These are phyloP conservation scores for Nicotiana sylvestris DNA, from an alignment of 257 asterid species.

Conservation along the genomic window DNA sequence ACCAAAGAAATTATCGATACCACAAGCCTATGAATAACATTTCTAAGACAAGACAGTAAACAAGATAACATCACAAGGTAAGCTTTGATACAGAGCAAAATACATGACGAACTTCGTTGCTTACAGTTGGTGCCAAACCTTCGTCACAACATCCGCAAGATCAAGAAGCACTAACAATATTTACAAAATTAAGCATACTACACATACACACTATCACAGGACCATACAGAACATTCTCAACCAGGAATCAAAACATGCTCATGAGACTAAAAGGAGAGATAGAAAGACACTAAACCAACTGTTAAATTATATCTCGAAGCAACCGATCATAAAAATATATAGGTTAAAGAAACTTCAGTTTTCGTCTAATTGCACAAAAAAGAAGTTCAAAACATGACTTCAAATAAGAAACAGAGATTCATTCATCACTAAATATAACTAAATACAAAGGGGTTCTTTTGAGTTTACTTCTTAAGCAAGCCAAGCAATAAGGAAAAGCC, in stretches of 20 bases:
- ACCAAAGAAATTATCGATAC: neutral
- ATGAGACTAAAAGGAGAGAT: too few species aligned
- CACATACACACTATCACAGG: neutral
- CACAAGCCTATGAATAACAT: neutral
- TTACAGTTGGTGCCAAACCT: slow-evolving; percentile 10
- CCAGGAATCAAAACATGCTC: neutral
- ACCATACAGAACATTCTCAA: slow-evolving; percentile 6
- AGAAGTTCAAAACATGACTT: too few species aligned
- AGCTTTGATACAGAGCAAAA: slow-evolving; percentile 3
- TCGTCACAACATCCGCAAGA: neutral
- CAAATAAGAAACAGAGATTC: too few species aligned
- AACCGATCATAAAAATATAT: too few species aligned
- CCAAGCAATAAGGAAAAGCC: too few species aligned
- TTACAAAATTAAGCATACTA: slow-evolving; percentile 13
- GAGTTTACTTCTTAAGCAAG: too few species aligned
- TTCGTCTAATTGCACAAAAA: too few species aligned
- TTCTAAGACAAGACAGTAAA: neutral
- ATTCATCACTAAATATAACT: too few species aligned
- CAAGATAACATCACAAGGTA: neutral
- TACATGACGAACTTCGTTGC: slow-evolving; percentile 6
- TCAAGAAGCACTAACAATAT: slow-evolving; percentile 7
- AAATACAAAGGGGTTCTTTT: too few species aligned
- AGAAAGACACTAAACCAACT: too few species aligned
- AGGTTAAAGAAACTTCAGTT: too few species aligned
- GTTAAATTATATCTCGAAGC: too few species aligned